Evolutionary conservation across 441 rosid species (phyloP).

Genomic region (Codiaeum variegatum): DNA sequence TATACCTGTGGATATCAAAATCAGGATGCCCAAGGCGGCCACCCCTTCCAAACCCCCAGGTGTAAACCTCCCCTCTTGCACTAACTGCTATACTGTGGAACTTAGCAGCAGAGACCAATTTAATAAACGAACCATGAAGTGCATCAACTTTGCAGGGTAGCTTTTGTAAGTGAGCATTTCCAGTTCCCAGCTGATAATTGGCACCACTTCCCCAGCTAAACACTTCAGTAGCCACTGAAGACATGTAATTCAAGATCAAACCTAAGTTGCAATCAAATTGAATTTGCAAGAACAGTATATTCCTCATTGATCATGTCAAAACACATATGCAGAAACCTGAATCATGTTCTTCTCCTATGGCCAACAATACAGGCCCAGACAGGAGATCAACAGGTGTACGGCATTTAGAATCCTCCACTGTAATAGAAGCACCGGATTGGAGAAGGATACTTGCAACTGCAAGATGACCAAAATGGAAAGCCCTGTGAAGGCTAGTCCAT

Average conservation of each 20-base stretch:
- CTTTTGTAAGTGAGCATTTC: conserved; percentile 85
- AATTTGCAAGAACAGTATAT: conserved; percentile 18
- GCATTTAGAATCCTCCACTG: conserved; percentile 68
- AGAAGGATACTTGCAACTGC: conserved; percentile 87
- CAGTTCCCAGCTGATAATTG: conserved; percentile 98
- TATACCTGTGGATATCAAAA: conserved; percentile 95
- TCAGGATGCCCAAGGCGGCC: conserved; percentile 99
- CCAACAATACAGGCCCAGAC: conserved; percentile 84
- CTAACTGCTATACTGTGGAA: conserved; percentile 91
- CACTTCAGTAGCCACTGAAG: conserved; percentile 74
- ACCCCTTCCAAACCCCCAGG: conserved; percentile 99
- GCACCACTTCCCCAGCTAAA: conserved; percentile 98
- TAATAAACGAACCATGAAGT: conserved; percentile 64
- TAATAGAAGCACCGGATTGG: conserved; percentile 72
- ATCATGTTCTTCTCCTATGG: conserved; percentile 42
- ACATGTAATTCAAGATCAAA: conserved; percentile 22
- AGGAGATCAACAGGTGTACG: conserved; percentile 84
- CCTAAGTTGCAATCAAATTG: neutral
- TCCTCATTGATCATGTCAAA: conserved; percentile 17
- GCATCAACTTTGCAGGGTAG: conserved; percentile 91
- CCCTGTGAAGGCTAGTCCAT: conserved; percentile 97
- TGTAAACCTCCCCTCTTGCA: conserved; percentile 72
- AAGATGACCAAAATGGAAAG: conserved; percentile 97
- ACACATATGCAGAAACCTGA: conserved; percentile 47
- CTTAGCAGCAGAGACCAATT: conserved; percentile 86